Evolutionary conservation across 1,284 basidiomycete genomes (phyloP).

Genomic region (Sphagnurus paluster): DNA sequence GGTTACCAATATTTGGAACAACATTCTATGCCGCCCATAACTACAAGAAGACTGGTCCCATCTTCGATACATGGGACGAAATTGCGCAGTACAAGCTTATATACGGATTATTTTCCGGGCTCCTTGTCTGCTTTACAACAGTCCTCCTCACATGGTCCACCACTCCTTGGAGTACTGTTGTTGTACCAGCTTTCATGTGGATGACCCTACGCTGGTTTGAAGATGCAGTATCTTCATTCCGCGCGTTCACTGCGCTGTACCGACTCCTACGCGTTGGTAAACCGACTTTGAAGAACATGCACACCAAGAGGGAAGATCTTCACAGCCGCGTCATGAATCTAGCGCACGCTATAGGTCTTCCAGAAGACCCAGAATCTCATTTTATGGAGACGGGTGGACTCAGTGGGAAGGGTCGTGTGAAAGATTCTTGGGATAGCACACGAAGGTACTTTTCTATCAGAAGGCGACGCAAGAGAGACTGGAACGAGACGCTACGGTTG

Average conservation of each 20-base stretch:
- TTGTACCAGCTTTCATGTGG: slow-evolving; percentile 81
- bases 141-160: slow-evolving; percentile 62
- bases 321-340: slow-evolving; percentile 64
- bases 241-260: slow-evolving; percentile 64
- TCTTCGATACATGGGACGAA: slow-evolving; percentile 83
- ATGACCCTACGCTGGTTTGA: slow-evolving; percentile 84
- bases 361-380: slow-evolving; percentile 65
- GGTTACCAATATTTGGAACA: slow-evolving; percentile 74
- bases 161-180: slow-evolving; percentile 50
- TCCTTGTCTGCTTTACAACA: slow-evolving; percentile 59
- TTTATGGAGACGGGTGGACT: slow-evolving; percentile 57
- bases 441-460: slow-evolving; percentile 77
- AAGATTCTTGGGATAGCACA: slow-evolving; percentile 64
- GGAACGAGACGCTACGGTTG: slow-evolving; percentile 80
- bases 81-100: slow-evolving; percentile 88
- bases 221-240: slow-evolving; percentile 74
- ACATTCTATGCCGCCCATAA: slow-evolving; percentile 66
- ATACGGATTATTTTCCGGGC: slow-evolving; percentile 73
- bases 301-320: slow-evolving; percentile 52
- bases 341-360: slow-evolving; percentile 63
- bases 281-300: slow-evolving; percentile 51
- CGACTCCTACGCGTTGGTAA: slow-evolving; percentile 68
- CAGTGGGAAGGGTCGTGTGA: slow-evolving; percentile 69
- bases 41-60: slow-evolving; percentile 75
- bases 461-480: slow-evolving; percentile 79